Evolutionary conservation across 768 basidiomycete genomes (phyloP), one percentile per base, ranked within the genome.

Genomic region (Rubroboletus pulcherrimus): DNA sequence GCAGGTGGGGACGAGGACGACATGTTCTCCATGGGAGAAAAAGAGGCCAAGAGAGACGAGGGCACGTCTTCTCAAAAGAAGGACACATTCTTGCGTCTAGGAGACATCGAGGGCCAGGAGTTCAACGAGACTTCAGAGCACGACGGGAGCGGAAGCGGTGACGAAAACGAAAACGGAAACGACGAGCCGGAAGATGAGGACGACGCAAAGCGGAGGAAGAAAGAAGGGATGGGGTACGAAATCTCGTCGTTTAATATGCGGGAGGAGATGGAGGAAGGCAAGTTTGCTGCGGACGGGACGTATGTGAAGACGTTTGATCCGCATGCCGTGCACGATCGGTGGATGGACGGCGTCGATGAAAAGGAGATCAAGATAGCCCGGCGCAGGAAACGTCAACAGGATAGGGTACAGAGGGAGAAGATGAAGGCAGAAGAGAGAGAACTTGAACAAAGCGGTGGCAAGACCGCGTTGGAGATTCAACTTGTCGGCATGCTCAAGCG

Each of bases 241-340:
- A 63, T 99, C 10, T 94, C 91, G 4, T 90, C 92, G 29, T 99
- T 99, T 84, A 96, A 99, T 71, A 98, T 99, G 96, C 87, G 94
- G 60, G 89, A 92, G 64, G 97, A 99, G 79, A 95, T 98, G 89
- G 88, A 93, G 66, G 96, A 98, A 73, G 97, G 97, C 38, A 92
- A 93, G 68, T 98, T 99, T 76, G 87, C 91, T 5, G 90, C 89
- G 56, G 96, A 98, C 67, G 97, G 97, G 45, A 89, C 73, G 64
- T 93, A 93, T 67, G 84, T 90, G 47, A 86, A 89, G 61, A 81
- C 87, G 11, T 86, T 87, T 68, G 97, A 99, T 71, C 91, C 90
- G 1, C 89, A 94, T 67, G 92, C 87, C 26, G 82, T 88, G 38
- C 94, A 99, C 69, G 97, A 99, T 72, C 82, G 83, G 34, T 99